Evolutionary conservation across 768 basidiomycete species (phyloP), one percentile per base, ranked within the genome.

Genomic region (Pleurotus djamor): DNA sequence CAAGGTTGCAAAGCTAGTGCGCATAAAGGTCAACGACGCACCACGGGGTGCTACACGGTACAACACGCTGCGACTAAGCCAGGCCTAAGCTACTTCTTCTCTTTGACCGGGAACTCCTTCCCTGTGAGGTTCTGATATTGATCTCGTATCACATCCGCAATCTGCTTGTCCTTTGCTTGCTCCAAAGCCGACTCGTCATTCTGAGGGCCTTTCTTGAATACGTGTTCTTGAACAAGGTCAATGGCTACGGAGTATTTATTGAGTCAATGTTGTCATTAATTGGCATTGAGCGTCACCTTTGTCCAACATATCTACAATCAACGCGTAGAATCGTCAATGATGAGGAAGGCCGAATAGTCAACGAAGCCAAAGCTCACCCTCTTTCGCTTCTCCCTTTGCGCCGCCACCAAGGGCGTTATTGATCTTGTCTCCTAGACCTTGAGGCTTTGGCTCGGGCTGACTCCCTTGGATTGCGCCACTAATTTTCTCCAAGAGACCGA

Each of bases 151-250:
- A 68, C 59, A 50, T 72, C 65, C 33, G 69, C 67, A 58, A 75
- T 73, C 56, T 66, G 61, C 59, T 69, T 67, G 59, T 75, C 74
- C 63, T 76, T 75, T 49, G 65, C 61, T 57, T 76, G 72, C 63
- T 75, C 74, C 17, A 67, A n/a, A 0, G 71, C 69, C 13, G 70
- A 70, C 61, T 76, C 75, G 64, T 75, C 65, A 33, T 67, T 50
- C 62, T 76, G 75, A 13, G 67, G 60, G 12, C 74, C 75, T 54
- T 70, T 49, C 45, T 66, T 65, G 34, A 76, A 44, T 12, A 70
- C 50, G 43, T 68, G 63, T 41, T 70, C 66, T 48, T 68, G 69
- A 59, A 67, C 62, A 13, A 68, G 36, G 52, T 67, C 66, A 59
- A 68, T 67, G 8, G 67, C 69, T 69, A 35, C 21, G 21, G 41